A percentile compares a stretch with the other conserved stretches of the same genome.
Conservation (phyloP, 768 basidiomycete species). For the Xerocomus potaroensis region DNA sequence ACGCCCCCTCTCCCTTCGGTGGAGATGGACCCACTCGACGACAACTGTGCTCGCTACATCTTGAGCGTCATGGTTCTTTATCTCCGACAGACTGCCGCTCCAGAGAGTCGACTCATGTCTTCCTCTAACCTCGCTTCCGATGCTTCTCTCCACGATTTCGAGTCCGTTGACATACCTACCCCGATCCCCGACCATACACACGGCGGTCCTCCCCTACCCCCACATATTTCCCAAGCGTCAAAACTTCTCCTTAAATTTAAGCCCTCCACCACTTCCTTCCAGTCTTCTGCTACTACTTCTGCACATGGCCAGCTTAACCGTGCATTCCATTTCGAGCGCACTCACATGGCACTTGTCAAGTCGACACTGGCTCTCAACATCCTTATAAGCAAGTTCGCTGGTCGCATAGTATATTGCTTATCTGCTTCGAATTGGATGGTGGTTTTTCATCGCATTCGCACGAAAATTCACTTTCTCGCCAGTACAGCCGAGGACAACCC, state of each 20-base stretch:
- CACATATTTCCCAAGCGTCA: constrained; percentile 38
- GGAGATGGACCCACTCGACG: constrained; percentile 74
- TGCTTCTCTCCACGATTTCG: constrained; percentile 67
- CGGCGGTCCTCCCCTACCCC: constrained; percentile 30
- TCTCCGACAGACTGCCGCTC: constrained; percentile 63
- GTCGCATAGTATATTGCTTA: constrained; percentile 79
- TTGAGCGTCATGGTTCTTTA: constrained; percentile 81
- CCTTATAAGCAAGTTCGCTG: constrained; percentile 66
- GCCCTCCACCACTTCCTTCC: constrained; percentile 39
- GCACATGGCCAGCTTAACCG: constrained; percentile 22
- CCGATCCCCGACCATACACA: constrained; percentile 15
- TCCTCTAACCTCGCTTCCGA: constrained; percentile 59
- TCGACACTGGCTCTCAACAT: constrained; percentile 53
- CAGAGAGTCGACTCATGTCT: constrained; percentile 54
- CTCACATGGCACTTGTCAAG: constrained; percentile 55
- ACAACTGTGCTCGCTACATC: constrained; percentile 75
- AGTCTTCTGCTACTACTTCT: constrained; percentile 35
- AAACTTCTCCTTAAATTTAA: constrained; percentile 29
- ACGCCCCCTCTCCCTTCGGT: constrained; percentile 41
- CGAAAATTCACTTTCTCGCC: constrained; percentile 65
- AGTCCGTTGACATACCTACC: constrained; percentile 45
- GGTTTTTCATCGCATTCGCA: constrained; percentile 65
- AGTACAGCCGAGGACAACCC: constrained; percentile 46
- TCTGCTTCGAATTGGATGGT: constrained; percentile 86
- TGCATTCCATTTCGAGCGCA: constrained; percentile 50